Evolutionary conservation across 495 filamentous ascomycete genomes (phyloP), one percentile per base, ranked within the genome.

Genomic region (Penicillium crystallinum): DNA sequence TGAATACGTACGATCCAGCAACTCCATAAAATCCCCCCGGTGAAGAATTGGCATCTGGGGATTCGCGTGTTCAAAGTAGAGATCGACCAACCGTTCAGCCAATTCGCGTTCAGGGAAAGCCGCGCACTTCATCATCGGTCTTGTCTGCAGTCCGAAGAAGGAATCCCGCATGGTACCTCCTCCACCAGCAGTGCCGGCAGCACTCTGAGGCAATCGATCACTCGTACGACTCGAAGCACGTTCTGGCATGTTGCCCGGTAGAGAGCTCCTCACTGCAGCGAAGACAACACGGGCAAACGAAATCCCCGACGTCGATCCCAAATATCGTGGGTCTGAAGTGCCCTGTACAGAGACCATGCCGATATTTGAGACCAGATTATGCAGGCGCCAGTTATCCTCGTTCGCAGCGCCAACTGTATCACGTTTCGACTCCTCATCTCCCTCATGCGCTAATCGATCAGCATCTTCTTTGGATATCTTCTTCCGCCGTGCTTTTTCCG

Each of bases 51-150:
- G 92, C 56, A 97, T 89, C 66, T 97, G 92, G 8, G 91, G 90
- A 68, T 97, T 97, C 4, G 92, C 90, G 68, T 97, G 85, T 63
- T 96, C 87, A 64, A 97, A 97, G 64, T 96, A 97, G 8, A 96
- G 81, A 30, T 83, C 78, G 7, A 90, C 82, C 44, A 97, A 76
- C 56, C 79, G 78, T 46, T 81, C 68, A 0, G 83, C 92, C 6
- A 96, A 70, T 35, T 84, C 81, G 48, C 78, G 82, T 45, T 86
- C 83, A 1, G 92, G 92, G 59, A 97, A 97, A 12, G 86, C 78
- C 2, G 92, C 92, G 37, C 86, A 88, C 44, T 84, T 83, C 66
- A 96, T 91, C 36, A 84, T 88, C 22, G 91, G 89, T 58, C 87
- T 90, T 12, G 89, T 95, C 61, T 96, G 90, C 38, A 97, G 68